Conservation (phyloP, 139 green algal species). For the Auxenochlorella protothecoides region DNA sequence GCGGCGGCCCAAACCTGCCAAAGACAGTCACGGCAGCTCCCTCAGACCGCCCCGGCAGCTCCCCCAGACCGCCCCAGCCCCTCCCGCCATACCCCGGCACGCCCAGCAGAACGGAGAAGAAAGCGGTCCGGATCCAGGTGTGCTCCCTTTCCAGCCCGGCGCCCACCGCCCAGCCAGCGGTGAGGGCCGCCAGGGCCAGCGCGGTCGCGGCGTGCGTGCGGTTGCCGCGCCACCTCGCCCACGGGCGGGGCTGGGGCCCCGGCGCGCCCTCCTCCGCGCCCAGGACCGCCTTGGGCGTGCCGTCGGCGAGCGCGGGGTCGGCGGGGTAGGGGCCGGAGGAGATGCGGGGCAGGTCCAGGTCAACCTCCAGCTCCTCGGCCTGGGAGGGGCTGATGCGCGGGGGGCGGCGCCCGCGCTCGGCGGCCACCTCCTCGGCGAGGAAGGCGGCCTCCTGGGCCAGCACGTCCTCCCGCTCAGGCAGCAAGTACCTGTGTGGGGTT, state of each 20-base stretch:
- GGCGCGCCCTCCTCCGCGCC: too few relatives aligned
- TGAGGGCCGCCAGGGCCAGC: conserved; percentile 13
- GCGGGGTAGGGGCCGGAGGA: too few relatives aligned
- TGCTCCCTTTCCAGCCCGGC: conserved; percentile 13
- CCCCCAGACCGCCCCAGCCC: too few relatives aligned
- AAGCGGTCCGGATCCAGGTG: conserved; percentile 12
- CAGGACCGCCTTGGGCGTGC: too few relatives aligned
- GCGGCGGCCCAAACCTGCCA: too few relatives aligned
- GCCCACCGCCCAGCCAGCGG: conserved; percentile 2
- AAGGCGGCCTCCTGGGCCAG: conserved; percentile 10
- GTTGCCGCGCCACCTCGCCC: background rate
- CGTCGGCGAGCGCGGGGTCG: too few relatives aligned
- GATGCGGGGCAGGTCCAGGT: background rate
- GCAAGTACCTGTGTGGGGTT: conserved; percentile 4
- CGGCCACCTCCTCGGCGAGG: background rate
- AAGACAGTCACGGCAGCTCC: too few relatives aligned
- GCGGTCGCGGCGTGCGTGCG: conserved; percentile 7
- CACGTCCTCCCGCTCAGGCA: conserved; percentile 9
- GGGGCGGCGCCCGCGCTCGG: background rate
- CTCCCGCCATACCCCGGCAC: conserved; percentile 15
- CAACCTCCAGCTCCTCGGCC: background rate
- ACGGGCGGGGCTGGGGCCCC: background rate
- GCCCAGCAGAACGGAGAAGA: conserved; percentile 28
- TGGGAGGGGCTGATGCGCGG: background rate
- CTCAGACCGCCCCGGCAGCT: too few relatives aligned